Evolutionary conservation across 371 early-diverging fungal species (phyloP).

Genomic region (Entomophthora muscae): DNA sequence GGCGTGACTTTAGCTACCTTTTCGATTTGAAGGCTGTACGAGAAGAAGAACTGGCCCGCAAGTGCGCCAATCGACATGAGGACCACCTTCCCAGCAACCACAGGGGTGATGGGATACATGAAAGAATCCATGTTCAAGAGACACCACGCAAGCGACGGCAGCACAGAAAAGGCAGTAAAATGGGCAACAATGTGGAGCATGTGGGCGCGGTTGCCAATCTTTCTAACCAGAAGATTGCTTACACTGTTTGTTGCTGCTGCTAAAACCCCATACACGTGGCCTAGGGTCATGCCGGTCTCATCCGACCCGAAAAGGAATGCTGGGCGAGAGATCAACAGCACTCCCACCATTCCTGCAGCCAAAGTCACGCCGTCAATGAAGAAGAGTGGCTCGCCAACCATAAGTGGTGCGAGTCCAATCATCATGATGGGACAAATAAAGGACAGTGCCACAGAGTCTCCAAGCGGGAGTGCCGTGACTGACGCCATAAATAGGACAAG

Average conservation of each 20-base stretch:
- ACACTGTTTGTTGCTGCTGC: neutral
- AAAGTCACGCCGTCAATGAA: neutral
- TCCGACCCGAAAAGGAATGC: neutral
- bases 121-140: neutral
- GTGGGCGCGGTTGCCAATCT: neutral
- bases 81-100: too few relatives aligned
- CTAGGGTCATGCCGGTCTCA: neutral
- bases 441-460: neutral
- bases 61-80: neutral
- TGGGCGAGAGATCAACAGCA: neutral
- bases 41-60: neutral
- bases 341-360: neutral
- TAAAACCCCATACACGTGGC: neutral
- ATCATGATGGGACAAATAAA: neutral
- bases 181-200: neutral
- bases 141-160: neutral
- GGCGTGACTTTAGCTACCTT: conserved; percentile 1
- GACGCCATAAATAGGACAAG: neutral
- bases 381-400: neutral
- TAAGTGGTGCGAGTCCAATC: neutral
- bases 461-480: neutral
- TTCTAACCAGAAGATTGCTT: neutral
- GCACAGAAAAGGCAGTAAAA: neutral
- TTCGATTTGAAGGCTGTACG: neutral
- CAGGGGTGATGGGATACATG: neutral